A percentile compares a stretch with the other conserved stretches of the same genome.
Evolutionary conservation across 306 rosid genomes (phyloP).

Genomic region (Crotalaria pallida): DNA sequence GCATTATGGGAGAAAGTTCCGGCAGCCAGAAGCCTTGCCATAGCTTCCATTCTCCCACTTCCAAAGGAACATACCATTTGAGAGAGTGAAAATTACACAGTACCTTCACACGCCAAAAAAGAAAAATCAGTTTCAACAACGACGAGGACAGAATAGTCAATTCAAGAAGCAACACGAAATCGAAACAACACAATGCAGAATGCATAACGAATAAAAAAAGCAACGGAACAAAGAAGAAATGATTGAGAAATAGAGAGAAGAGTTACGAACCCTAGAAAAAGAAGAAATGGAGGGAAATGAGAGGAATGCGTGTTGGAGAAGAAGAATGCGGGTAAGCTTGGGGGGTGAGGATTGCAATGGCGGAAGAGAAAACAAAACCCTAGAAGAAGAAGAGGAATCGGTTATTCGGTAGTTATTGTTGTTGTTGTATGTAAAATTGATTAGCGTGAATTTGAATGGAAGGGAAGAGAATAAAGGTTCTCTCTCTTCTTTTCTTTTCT

Average conservation of each 20-base stretch:
- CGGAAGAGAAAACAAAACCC: constrained; percentile 38
- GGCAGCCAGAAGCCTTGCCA: constrained; percentile 72
- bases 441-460: background rate
- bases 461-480: background rate
- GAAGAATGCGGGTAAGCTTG: background rate
- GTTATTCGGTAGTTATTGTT: background rate
- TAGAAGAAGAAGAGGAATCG: constrained; percentile 8
- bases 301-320: constrained; percentile 31
- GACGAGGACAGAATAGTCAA: background rate
- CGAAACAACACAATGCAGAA: background rate
- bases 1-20: constrained; percentile 46
- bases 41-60: constrained; percentile 77
- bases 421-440: background rate
- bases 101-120: constrained; percentile 17
- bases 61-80: constrained; percentile 63
- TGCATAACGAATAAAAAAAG: background rate
- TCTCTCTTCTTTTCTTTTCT: constrained; percentile 23
- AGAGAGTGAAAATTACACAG: constrained; percentile 9
- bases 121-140: background rate
- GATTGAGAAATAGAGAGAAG: background rate
- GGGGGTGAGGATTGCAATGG: constrained; percentile 19
- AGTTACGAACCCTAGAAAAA: constrained; percentile 4
- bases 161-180: background rate
- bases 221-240: background rate
- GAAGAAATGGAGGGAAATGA: constrained; percentile 1